Evolutionary conservation across 345 rosid genomes (phyloP).

Genomic region (Iberis pinnata): DNA sequence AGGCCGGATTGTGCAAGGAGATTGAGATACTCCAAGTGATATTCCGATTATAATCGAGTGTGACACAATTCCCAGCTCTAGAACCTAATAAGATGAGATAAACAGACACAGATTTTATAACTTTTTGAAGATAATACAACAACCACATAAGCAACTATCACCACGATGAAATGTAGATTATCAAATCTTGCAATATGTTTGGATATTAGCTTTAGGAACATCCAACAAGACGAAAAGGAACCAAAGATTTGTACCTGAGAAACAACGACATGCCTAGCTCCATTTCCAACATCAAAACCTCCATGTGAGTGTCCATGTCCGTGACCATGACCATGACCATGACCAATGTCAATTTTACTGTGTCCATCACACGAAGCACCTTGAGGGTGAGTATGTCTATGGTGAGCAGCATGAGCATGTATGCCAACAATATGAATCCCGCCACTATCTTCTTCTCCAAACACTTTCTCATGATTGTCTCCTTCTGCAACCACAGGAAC

Average conservation of each 20-base stretch:
- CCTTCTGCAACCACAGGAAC: conserved; percentile 25
- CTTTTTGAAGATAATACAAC: too few relatives aligned
- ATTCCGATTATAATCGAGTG: conserved; percentile 84
- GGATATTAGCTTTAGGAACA: too few relatives aligned
- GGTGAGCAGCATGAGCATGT: conserved; percentile 87
- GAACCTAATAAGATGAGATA: conserved; percentile 36
- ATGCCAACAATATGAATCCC: conserved; percentile 90
- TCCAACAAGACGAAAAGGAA: too few relatives aligned
- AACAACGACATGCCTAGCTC: conserved; percentile 70
- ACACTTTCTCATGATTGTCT: conserved; percentile 39
- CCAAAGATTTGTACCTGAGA: conserved; percentile 49
- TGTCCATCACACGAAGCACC: conserved; percentile 40
- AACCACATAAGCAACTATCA: too few relatives aligned
- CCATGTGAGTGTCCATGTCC: conserved; percentile 23
- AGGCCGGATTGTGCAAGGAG: conserved; percentile 81
- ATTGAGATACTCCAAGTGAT: conserved; percentile 77
- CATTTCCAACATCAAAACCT: conserved; percentile 41
- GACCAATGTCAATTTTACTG: too few relatives aligned
- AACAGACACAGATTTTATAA: neutral
- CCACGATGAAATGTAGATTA: too few relatives aligned
- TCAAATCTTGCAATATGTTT: too few relatives aligned
- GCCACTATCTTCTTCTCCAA: conserved; percentile 79
- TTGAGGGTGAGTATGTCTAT: conserved; percentile 55
- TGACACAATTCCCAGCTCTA: conserved; percentile 91
- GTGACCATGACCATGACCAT: conserved; percentile 12